Base-by-base conservation (phyloP, 2,329 filamentous ascomycete genomes). In the Colletotrichum kahawae region DNA sequence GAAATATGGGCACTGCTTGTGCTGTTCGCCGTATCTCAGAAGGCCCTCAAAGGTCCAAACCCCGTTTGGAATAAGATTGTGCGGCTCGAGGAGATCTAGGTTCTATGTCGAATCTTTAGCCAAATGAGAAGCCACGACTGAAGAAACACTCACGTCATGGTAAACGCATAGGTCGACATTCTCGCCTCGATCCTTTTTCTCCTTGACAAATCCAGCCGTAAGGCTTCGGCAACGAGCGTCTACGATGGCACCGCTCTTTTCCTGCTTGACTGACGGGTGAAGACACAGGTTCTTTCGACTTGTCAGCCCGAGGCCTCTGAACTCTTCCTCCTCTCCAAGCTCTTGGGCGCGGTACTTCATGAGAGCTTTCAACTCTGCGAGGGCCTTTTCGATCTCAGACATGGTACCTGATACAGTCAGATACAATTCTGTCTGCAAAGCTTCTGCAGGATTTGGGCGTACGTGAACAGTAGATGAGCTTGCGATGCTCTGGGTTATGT, bases 391-490 rank as follows among this genome's bases (percentile, higher is more conserved):
- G 81, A 99, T 99, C 87, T 99, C 97, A 48, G 97, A 99, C 96
- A 99, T 99, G 71, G 97, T 99, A 87, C 91, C 91, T 92, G 64
- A 27, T 38, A 24, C 21, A 14, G 34, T 67, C 10, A 48, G 34
- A n/a, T 36, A 48, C 62, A n/a, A 16, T 16, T 16, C 43, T 21
- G 21, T 33, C 18, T 10, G 14, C 9, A 36, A 62, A 18, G 4
- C 8, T 21, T 54, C 29, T 48, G 36, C n/a, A 6, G 18, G 13
- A 34, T n/a, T 16, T 4, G 5, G 31, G n/a, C 82, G 69, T 68
- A 92, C 97, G 95, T 77, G 97, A 99, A 88, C 97, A 99, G 85
- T 99, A 99, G 71, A 99, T 98, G 67, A 99, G 92, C 85, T 99
- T 99, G 71, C 97, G 91, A 80, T 97, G 95, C 82, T 98, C 95